These are phyloP conservation scores for Tricholoma flavovirens DNA, from an alignment of 768 basidiomycete genomes.

Conservation along the genomic window DNA sequence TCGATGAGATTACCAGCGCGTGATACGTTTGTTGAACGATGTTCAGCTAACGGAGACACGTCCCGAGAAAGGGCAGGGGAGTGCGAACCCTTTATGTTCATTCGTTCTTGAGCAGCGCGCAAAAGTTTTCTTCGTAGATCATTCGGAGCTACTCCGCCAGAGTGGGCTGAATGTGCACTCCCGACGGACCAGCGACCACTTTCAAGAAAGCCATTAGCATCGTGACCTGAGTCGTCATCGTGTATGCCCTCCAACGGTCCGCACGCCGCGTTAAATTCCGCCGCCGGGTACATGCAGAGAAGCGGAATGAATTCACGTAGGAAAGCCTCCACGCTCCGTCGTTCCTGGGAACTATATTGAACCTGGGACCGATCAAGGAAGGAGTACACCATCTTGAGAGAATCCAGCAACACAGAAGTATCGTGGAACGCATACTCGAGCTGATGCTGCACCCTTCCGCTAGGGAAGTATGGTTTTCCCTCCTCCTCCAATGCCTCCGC, in stretches of 20 bases:
- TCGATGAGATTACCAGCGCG: constrained; percentile 24
- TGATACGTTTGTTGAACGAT: constrained; percentile 24
- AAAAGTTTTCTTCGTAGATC: constrained; percentile 80
- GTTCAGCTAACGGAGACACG: constrained; percentile 32
- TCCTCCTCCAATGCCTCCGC: constrained; percentile 31
- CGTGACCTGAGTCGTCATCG: constrained; percentile 33
- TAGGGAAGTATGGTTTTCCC: constrained; percentile 33
- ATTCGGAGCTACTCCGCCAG: constrained; percentile 47
- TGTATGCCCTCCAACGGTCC: constrained; percentile 48
- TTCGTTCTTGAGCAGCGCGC: constrained; percentile 63
- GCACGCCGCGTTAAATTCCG: constrained; percentile 61
- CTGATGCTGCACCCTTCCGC: constrained; percentile 57
- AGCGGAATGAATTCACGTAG: constrained; percentile 79
- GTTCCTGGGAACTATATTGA: constrained; percentile 69
- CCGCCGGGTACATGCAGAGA: constrained; percentile 64
- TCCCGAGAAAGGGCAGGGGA: constrained; percentile 38
- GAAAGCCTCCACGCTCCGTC: constrained; percentile 79
- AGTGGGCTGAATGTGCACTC: constrained; percentile 33
- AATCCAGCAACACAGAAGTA: constrained; percentile 76
- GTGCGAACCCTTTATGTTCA: constrained; percentile 23
- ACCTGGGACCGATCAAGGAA: constrained; percentile 86
- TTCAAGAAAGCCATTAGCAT: constrained; percentile 25
- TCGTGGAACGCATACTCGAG: constrained; percentile 77
- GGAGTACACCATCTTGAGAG: constrained; percentile 82
- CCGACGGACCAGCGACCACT: constrained; percentile 45